Evolutionary conservation across 257 asterid genomes (phyloP).

Genomic region (Galeopsis tetrahit): DNA sequence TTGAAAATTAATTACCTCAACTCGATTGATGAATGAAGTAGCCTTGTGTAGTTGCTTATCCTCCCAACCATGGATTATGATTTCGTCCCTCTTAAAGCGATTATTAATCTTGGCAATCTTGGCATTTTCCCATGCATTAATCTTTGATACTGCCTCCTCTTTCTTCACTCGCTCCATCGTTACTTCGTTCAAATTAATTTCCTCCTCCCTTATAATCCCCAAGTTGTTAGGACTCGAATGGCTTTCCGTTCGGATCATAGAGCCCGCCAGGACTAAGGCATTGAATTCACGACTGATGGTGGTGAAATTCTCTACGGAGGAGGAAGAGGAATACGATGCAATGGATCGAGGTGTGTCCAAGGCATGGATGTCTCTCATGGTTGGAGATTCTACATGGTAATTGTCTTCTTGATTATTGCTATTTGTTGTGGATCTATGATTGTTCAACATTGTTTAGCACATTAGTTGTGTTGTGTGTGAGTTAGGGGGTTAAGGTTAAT

Average conservation of each 20-base stretch:
- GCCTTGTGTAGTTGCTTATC: slow-evolving; percentile 76
- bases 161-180: slow-evolving; percentile 67
- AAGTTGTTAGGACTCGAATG: slow-evolving; percentile 36
- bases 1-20: slow-evolving; percentile 65
- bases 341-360: slow-evolving; percentile 66
- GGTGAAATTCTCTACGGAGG: slow-evolving; percentile 38
- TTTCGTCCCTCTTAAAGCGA: slow-evolving; percentile 86
- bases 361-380: slow-evolving; percentile 74
- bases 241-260: slow-evolving; percentile 44
- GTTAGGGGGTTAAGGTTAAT: too few species aligned
- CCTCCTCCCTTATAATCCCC: slow-evolving; percentile 65
- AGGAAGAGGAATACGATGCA: slow-evolving; percentile 47
- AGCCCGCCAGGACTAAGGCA: slow-evolving; percentile 74
- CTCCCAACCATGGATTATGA: slow-evolving; percentile 71
- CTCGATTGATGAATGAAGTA: slow-evolving; percentile 79
- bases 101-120: slow-evolving; percentile 78
- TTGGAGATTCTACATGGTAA: slow-evolving; percentile 22
- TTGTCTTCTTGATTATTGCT: slow-evolving; percentile 31
- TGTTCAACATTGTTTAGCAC: slow-evolving; percentile 41
- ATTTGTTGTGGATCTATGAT: slow-evolving; percentile 42
- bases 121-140: slow-evolving; percentile 81
- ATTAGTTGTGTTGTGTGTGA: not conserved
- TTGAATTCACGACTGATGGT: slow-evolving; percentile 80
- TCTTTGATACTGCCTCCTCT: slow-evolving; percentile 85
- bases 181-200: slow-evolving; percentile 39